A percentile compares a stretch with the other conserved stretches of the same genome.
phyloP scores from a whole-genome alignment of 2,329 filamentous ascomycete genomes.

The Phialophora tarda region DNA sequence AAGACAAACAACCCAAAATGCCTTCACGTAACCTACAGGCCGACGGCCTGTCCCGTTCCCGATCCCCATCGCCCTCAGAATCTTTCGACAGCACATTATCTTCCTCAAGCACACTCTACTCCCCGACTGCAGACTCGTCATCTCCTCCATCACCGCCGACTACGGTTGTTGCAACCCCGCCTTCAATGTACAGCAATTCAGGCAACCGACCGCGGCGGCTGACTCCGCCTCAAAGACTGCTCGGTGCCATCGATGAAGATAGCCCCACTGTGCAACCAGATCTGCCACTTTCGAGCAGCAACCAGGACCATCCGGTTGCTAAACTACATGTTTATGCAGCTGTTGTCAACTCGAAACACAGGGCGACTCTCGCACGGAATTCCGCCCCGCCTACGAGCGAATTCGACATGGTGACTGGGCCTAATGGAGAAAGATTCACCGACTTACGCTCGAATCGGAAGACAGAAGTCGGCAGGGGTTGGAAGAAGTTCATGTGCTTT shows the following conservation, averaged over 20 bases:
- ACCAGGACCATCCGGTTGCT: slow-evolving; percentile 25
- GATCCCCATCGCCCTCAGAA: slow-evolving; percentile 27
- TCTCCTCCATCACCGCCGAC: slow-evolving; percentile 11
- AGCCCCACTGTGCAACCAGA: slow-evolving; percentile 30
- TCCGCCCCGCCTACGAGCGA: slow-evolving; percentile 17
- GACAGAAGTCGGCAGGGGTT: slow-evolving; percentile 12
- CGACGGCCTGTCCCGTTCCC: slow-evolving; percentile 20
- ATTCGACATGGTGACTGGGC: slow-evolving; percentile 28
- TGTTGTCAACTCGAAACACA: slow-evolving; percentile 22
- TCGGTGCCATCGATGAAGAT: slow-evolving; percentile 35
- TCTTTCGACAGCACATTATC: slow-evolving; percentile 27
- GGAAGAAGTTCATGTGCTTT: slow-evolving; percentile 32
- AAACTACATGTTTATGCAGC: slow-evolving; percentile 33
- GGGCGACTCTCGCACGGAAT: slow-evolving; percentile 15
- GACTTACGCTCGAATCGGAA: slow-evolving; percentile 34
- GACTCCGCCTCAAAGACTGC: slow-evolving; percentile 28
- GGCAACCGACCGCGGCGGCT: slow-evolving; percentile 14
- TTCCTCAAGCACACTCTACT: slow-evolving; percentile 24
- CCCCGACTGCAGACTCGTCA: slow-evolving; percentile 14
- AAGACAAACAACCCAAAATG: slow-evolving; percentile 19
- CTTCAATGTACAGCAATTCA: slow-evolving; percentile 25
- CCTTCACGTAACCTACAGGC: slow-evolving; percentile 5
- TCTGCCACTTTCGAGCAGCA: slow-evolving; percentile 19
- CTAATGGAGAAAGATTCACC: slow-evolving; percentile 31
- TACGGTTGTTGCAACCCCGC: slow-evolving; percentile 4